Evolutionary conservation across 805 yeast species (phyloP).

Genomic region (Helenozyma rhizophorensis): DNA sequence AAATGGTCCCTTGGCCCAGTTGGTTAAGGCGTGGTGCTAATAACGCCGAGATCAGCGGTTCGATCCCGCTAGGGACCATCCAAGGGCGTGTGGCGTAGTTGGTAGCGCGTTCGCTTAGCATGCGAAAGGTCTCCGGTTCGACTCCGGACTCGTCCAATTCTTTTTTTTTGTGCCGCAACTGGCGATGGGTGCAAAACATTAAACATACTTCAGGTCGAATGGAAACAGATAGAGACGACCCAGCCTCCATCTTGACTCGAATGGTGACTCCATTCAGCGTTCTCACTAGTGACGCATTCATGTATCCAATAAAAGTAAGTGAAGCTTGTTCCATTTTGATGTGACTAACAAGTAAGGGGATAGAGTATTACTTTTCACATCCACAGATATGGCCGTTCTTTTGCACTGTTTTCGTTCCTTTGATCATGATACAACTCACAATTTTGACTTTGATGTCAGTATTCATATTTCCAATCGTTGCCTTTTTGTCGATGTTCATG

Average conservation of each 20-base stretch:
- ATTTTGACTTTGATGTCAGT: slow-evolving; percentile 34
- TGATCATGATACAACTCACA: slow-evolving; percentile 32
- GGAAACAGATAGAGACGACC: no score
- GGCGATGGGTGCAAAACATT: no score
- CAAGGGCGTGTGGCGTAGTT: slow-evolving; percentile 19
- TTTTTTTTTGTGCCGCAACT: slow-evolving; percentile 23
- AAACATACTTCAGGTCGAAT: no score
- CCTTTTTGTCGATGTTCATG: slow-evolving; percentile 36
- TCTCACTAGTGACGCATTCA: background rate
- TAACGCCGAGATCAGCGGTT: slow-evolving; percentile 73
- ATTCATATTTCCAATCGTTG: slow-evolving; percentile 42
- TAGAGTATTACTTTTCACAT: slow-evolving; percentile 17
- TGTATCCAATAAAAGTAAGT: slow-evolving; percentile 3
- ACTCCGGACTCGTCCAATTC: slow-evolving; percentile 67
- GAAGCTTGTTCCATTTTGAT: background rate
- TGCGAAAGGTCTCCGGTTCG: slow-evolving; percentile 77
- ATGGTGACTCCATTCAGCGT: background rate
- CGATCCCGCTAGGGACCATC: slow-evolving; percentile 85
- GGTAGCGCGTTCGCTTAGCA: slow-evolving; percentile 22
- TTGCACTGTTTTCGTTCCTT: slow-evolving; percentile 43
- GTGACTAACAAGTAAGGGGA: slow-evolving; percentile 9
- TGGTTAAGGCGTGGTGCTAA: slow-evolving; percentile 53
- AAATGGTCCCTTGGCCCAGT: slow-evolving; percentile 49
- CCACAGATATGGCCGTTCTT: slow-evolving; percentile 46
- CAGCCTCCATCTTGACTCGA: no score